Evolutionary conservation across 345 rosid genomes (phyloP).

Genomic region (Heritiera littoralis): DNA sequence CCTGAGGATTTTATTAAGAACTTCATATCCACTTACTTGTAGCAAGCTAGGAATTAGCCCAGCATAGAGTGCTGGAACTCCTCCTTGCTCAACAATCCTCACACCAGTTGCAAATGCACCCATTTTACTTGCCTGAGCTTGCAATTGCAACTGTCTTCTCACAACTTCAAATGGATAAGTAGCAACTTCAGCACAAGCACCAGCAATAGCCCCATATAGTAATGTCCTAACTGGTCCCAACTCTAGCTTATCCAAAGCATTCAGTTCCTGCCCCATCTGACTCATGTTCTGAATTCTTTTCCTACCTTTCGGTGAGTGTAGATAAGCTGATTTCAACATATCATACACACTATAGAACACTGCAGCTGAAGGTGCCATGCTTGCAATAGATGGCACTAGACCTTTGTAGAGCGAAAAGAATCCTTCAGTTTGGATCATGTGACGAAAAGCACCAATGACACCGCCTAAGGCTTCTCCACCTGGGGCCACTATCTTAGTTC

Average conservation of each 20-base stretch:
- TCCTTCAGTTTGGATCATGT: conserved; percentile 69
- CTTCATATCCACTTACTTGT: conserved; percentile 45
- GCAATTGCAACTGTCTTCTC: conserved; percentile 73
- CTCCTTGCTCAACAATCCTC: conserved; percentile 65
- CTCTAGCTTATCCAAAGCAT: conserved; percentile 72
- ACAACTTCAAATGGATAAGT: conserved; percentile 80
- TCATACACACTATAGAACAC: conserved; percentile 76
- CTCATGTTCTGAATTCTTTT: conserved; percentile 63
- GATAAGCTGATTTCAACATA: conserved; percentile 61
- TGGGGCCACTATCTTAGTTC: conserved; percentile 73
- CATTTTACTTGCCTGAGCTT: conserved; percentile 56
- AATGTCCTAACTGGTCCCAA: conserved; percentile 71
- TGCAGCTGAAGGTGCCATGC: conserved; percentile 81
- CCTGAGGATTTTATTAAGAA: conserved; percentile 1
- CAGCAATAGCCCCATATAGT: conserved; percentile 69
- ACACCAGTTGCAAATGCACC: conserved; percentile 57
- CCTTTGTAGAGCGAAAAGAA: conserved; percentile 75
- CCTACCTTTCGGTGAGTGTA: conserved; percentile 62
- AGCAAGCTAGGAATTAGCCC: conserved; percentile 76
- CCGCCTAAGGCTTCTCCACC: conserved; percentile 81
- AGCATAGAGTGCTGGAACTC: conserved; percentile 67
- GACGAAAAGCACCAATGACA: conserved; percentile 59
- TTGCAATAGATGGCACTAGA: conserved; percentile 63
- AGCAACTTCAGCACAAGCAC: conserved; percentile 81
- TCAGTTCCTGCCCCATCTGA: conserved; percentile 52